Evolutionary conservation across 768 basidiomycete genomes (phyloP), one percentile per base, ranked within the genome.

Genomic region (Tulasnella calospora): DNA sequence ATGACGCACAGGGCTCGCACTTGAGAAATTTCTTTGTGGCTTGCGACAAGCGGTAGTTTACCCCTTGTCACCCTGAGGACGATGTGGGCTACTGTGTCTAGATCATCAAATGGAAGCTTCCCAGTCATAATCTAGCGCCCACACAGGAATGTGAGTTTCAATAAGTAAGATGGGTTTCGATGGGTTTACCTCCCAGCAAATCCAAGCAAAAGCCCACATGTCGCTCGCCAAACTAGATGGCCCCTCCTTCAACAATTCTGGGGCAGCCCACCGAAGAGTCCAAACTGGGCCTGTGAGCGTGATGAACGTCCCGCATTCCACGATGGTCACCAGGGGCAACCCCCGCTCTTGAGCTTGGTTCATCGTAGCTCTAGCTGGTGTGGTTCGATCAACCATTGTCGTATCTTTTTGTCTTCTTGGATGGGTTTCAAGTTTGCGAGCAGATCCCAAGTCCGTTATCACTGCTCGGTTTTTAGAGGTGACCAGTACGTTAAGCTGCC

Each of bases 161-260:
- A 12, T 21, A 13, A 61, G n/a, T 2, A 3, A 23, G 13, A 61
- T 10, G 27, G 23, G 21, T 21, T 27, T 30, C 27, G 23, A 3
- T 21, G 2, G 27, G 6, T 21, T 61, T 30, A 27, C 57, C 23
- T 61, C 57, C 57, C 57, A 61, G 23, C 57, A 61, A n/a, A 61
- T 61, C 57, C 57, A 61, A 61, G 57, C 57, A 61, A 61, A 61
- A 61, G 57, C 57, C 57, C 57, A 61, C n/a, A 61, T 61, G n/a
- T 61, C 57, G 27, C 57, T 61, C 1, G 57, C 57, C 23, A 61
- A 13, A 12, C 57, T 61, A 21, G n/a, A 61, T 1, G 2, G 17
- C 23, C 23, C 57, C 2, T 61, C 57, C 12, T n/a, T n/a, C 57
- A 61, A 21, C 3, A 61, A 2, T 21, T 61, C 57, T 7, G 57